Base-by-base conservation (phyloP, 1,284 basidiomycete species). In the Pseudozyma thailandica region DNA sequence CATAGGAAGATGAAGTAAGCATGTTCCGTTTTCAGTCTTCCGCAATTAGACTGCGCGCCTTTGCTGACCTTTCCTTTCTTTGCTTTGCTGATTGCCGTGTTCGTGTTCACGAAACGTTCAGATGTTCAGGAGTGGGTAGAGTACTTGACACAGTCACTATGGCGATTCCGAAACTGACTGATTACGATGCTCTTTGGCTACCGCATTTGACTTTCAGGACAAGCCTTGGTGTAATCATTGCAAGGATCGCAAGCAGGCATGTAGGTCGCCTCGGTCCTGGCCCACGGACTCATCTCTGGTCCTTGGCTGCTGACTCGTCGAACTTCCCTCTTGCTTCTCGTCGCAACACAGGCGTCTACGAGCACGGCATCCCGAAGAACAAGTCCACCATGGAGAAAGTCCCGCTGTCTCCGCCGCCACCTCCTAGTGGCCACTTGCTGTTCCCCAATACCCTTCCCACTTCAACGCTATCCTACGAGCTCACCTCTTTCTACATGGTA, bases 1-100 rank as follows among this genome's bases (percentile, higher is more conserved):
- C 38, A 37, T 25, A 50, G 70, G 18, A 73, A 73, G 60, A 69
- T 64, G 50, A 61, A 39, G 64, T 68, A 37, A 57, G 64, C 51
- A 8, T n/a, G 5, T 28, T 6, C 8, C 13, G 13, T 7, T 35
- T 5, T n/a, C n/a, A n/a, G n/a, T n/a, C n/a, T n/a, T n/a, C n/a
- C n/a, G n/a, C n/a, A n/a, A n/a, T n/a, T n/a, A n/a, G n/a, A n/a
- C n/a, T n/a, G n/a, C n/a, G n/a, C n/a, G n/a, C n/a, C n/a, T 31
- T 31, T 15, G 30, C 30, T 31, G 7, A 15, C 30, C 30, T 7
- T 7, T 7, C 15, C 30, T 31, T 15, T 7, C 30, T 15, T 31
- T 15, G 30, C 30, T 31, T 31, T 7, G 30, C 30, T 31, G 30
- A 15, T n/a, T n/a, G n/a, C n/a, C n/a, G n/a, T n/a, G n/a, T n/a